phyloP scores from a whole-genome alignment of 768 basidiomycete species.

The Suillus bovinus region DNA sequence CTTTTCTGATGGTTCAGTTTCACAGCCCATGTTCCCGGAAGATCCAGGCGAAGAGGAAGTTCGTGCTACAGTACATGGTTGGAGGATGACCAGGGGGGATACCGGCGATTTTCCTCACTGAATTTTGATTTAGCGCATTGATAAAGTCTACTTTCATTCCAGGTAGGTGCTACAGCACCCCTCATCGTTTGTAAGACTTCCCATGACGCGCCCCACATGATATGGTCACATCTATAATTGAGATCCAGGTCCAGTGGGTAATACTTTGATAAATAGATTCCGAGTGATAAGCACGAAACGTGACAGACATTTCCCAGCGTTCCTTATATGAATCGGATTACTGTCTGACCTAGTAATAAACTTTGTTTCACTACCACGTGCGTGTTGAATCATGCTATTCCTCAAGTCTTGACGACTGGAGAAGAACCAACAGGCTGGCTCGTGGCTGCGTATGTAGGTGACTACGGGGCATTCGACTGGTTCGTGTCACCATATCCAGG shows the following conservation, averaged over 20 bases:
- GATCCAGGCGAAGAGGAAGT: slow-evolving; percentile 79
- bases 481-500: not conserved
- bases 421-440: not conserved
- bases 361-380: not conserved
- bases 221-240: not conserved
- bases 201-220: not conserved
- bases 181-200: not conserved
- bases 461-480: slow-evolving; percentile 1
- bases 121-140: not conserved
- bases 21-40: slow-evolving; percentile 86
- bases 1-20: not conserved
- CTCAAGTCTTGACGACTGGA: not conserved
- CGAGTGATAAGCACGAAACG: not conserved
- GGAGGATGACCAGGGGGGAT: slow-evolving; percentile 49
- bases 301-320: not conserved
- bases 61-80: slow-evolving; percentile 84
- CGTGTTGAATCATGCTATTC: not conserved
- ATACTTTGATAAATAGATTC: not conserved
- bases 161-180: slow-evolving; percentile 1
- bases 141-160: not conserved
- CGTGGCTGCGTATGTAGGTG: not conserved
- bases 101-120: not conserved
- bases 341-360: not conserved
- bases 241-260: too few species aligned
- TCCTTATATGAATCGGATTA: not conserved